Percentiles rank a stretch among this genome's conserved stretches.
These are phyloP conservation scores for Fusarium devonianum DNA, from an alignment of 2,329 filamentous ascomycete species.

Conservation along the genomic window DNA sequence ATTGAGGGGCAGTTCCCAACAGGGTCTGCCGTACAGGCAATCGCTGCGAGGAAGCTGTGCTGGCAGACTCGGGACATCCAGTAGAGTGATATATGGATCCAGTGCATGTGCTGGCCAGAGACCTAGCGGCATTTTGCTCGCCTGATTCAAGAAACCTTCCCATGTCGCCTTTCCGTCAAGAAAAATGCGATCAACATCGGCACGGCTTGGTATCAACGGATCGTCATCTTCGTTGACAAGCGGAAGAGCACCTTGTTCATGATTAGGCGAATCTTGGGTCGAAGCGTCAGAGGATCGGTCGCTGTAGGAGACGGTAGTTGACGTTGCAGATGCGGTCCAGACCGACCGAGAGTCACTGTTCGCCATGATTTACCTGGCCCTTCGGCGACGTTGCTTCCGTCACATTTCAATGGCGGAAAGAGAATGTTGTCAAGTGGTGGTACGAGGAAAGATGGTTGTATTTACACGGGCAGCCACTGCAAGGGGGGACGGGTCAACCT, in stretches of 20 bases:
- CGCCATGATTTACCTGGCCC: not conserved
- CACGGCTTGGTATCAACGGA: not conserved
- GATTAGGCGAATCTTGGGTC: not conserved
- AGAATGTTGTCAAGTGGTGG: not conserved
- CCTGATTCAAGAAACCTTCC: not conserved
- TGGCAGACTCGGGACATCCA: not conserved
- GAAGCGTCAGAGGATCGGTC: not conserved
- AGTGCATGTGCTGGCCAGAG: constrained; percentile 1
- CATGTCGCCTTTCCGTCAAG: constrained; percentile 3
- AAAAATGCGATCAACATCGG: constrained; percentile 3
- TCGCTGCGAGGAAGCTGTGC: not conserved
- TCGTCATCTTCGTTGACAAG: constrained; percentile 3
- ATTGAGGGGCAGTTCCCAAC: not conserved
- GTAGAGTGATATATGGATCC: not conserved
- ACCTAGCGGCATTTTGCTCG: not conserved
- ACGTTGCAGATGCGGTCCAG: not conserved
- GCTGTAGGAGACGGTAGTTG: constrained; percentile 2
- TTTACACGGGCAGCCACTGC: not conserved
- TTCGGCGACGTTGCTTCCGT: not conserved
- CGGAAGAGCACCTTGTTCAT: no score
- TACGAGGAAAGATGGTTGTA: constrained; percentile 1
- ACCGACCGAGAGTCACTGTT: not conserved
- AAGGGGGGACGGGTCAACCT: not conserved
- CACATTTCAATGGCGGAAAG: not conserved
- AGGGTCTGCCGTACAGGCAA: not conserved